Evolutionary conservation across 768 basidiomycete species (phyloP), one percentile per base, ranked within the genome.

Genomic region (Hortiboletus campestris): DNA sequence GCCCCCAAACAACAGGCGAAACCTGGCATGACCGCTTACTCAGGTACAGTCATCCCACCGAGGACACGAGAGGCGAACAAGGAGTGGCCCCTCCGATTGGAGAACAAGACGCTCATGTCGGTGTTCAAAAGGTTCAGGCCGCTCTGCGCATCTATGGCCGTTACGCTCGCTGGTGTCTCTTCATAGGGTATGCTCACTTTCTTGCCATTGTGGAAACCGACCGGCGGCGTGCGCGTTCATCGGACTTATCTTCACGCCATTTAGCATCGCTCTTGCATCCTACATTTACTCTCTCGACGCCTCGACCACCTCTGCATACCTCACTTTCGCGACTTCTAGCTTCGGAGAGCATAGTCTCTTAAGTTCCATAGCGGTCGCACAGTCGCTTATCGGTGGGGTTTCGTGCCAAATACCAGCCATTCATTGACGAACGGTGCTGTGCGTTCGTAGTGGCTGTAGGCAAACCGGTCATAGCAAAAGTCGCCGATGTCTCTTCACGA

Each of bases 261-360:
- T 46, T 49, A 74, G 84, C 49, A 69, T 90, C 53, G 87, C 77
- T 14, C 78, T 88, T 0, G 85, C 86, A 0, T 81, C 87, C 1
- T 91, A 89, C 67, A 84, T 89, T 53, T 91, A 90, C 68, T 88
- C 88, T 0, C 76, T 91, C 31, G 89, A 90, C 56, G 76, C 80
- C 20, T 78, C 81, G 17, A 90, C 88, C 8, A 90, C 88, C 2
- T 85, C 75, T 60, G 79, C 77, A 50, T 90, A 88, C 68, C 78
- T 86, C 29, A 67, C 73, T 45, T 84, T 78, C 53, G 85, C 86
- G 13, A 75, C 78, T 16, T 83, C 81, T 16, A 73, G 72, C 28
- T 82, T 85, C 46, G 73, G 72, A 5, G 70, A 76, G 39, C 84
- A 85, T 63, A 81, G 79, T 56, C 70, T 84, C 7, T 74, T 86